A percentile compares a stretch with the other conserved stretches of the same genome.
Evolutionary conservation across 495 filamentous ascomycete genomes (phyloP).

Genomic region (Gamarada debralockiae): DNA sequence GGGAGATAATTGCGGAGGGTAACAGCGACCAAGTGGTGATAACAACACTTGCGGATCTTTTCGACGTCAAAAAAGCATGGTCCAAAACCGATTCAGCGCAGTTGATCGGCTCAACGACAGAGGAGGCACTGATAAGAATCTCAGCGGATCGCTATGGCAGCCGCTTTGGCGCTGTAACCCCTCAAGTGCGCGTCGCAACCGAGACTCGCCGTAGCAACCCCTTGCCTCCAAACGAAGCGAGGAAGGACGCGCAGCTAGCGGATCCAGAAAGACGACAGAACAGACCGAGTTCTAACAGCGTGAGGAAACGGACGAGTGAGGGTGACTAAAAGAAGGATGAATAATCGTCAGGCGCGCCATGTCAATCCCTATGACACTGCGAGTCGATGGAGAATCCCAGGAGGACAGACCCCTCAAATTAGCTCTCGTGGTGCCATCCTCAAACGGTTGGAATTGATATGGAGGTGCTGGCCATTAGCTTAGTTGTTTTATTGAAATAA

Average conservation of each 20-base stretch:
- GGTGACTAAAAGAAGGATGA: too few relatives aligned
- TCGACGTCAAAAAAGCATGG: conserved; percentile 28
- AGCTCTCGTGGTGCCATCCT: too few relatives aligned
- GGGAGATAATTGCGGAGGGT: conserved; percentile 31
- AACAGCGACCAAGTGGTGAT: conserved; percentile 34
- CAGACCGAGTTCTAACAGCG: conserved; percentile 18
- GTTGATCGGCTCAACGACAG: conserved; percentile 30
- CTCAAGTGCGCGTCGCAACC: neutral
- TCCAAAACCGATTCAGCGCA: conserved; percentile 27
- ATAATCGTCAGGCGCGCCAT: too few relatives aligned
- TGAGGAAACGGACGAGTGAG: conserved; percentile 21
- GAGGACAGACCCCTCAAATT: too few relatives aligned
- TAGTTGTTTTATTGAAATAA: too few relatives aligned
- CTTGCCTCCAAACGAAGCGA: conserved; percentile 10
- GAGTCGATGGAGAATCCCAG: too few relatives aligned
- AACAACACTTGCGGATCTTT: conserved; percentile 33
- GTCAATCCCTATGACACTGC: too few relatives aligned
- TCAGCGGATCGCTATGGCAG: conserved; percentile 30
- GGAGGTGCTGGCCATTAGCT: too few relatives aligned
- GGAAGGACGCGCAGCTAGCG: conserved; percentile 11
- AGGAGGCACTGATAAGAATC: conserved; percentile 25
- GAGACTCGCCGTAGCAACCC: conserved; percentile 4
- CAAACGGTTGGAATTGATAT: too few relatives aligned
- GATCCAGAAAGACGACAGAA: conserved; percentile 11
- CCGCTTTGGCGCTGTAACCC: conserved; percentile 25